Evolutionary conservation across 1,284 basidiomycete genomes (phyloP).

Genomic region (Austroboletus rostrupii): DNA sequence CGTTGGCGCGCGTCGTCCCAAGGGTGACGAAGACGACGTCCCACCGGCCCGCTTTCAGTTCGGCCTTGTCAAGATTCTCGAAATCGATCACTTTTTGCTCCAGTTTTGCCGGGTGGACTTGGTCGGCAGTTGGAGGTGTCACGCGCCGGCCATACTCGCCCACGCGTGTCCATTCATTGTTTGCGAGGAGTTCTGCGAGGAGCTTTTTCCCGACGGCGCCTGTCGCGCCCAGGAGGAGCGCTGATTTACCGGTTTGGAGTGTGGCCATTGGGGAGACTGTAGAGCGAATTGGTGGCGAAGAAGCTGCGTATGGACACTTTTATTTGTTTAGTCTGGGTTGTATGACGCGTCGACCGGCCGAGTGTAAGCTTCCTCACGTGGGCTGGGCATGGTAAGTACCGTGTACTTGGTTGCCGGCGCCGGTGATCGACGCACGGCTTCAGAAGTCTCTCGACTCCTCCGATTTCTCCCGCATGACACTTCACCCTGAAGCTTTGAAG

Average conservation of each 20-base stretch:
- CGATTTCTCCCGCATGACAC: too few relatives aligned
- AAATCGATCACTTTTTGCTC: slow-evolving; percentile 64
- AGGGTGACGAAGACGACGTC: slow-evolving; percentile 63
- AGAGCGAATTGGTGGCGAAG: neutral
- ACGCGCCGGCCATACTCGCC: slow-evolving; percentile 65
- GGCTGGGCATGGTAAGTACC: too few relatives aligned
- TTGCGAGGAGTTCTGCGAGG: slow-evolving; percentile 53
- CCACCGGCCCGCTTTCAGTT: slow-evolving; percentile 53
- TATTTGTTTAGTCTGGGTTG: too few relatives aligned
- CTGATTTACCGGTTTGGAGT: slow-evolving; percentile 34
- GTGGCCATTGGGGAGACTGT: slow-evolving; percentile 2
- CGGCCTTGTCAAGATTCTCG: slow-evolving; percentile 53
- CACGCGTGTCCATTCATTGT: slow-evolving; percentile 50
- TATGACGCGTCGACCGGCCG: too few relatives aligned
- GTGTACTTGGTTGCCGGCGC: too few relatives aligned
- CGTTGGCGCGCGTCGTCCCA: slow-evolving; percentile 59
- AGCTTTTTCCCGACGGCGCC: slow-evolving; percentile 57
- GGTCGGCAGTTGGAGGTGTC: slow-evolving; percentile 33
- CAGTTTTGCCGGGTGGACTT: slow-evolving; percentile 38
- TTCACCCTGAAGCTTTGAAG: too few relatives aligned
- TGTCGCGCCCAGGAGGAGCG: slow-evolving; percentile 64
- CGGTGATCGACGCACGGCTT: too few relatives aligned
- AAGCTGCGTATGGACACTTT: too few relatives aligned
- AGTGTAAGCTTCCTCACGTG: too few relatives aligned
- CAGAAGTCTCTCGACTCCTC: too few relatives aligned